phyloP scores from a whole-genome alignment of 495 filamentous ascomycete genomes.

The Podospora appendiculata region DNA sequence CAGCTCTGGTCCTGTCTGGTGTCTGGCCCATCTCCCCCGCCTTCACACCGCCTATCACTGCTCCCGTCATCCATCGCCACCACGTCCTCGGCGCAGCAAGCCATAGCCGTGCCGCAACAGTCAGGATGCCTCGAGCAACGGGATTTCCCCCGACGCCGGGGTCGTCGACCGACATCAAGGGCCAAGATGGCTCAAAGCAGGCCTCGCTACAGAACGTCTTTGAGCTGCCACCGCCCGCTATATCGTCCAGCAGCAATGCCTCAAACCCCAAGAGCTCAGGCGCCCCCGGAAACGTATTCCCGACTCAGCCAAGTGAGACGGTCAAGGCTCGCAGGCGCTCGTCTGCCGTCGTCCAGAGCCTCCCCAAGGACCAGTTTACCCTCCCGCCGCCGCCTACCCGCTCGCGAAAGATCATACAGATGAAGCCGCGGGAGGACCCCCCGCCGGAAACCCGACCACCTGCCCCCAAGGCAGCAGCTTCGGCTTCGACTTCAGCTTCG shows the following conservation, averaged over 20 bases:
- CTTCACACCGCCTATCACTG: no score
- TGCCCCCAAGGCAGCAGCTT: conserved; percentile 1
- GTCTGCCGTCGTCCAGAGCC: conserved; percentile 37
- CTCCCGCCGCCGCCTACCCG: conserved; percentile 89
- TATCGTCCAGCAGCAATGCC: conserved; percentile 15
- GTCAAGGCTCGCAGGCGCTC: conserved; percentile 53
- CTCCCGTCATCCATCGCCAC: no score
- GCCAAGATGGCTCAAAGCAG: conserved; percentile 62
- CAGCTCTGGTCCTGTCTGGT: no score
- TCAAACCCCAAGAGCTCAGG: not conserved
- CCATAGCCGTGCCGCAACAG: not conserved
- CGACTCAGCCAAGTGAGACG: conserved; percentile 42
- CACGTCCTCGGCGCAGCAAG: no score
- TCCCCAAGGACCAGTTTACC: conserved; percentile 57
- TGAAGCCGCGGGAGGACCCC: conserved; percentile 62
- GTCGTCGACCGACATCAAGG: conserved; percentile 73
- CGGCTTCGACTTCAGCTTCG: not conserved
- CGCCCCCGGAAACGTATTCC: conserved; percentile 48
- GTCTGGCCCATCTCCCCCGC: no score
- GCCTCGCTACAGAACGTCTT: conserved; percentile 48
- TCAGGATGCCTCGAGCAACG: conserved; percentile 58
- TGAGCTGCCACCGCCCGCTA: conserved; percentile 76
- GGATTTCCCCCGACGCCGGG: conserved; percentile 71
- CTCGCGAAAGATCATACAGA: conserved; percentile 94
- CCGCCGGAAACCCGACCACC: conserved; percentile 11